These are phyloP conservation scores for Voacanga thouarsii DNA, from an alignment of 257 asterid species.

Conservation along the genomic window DNA sequence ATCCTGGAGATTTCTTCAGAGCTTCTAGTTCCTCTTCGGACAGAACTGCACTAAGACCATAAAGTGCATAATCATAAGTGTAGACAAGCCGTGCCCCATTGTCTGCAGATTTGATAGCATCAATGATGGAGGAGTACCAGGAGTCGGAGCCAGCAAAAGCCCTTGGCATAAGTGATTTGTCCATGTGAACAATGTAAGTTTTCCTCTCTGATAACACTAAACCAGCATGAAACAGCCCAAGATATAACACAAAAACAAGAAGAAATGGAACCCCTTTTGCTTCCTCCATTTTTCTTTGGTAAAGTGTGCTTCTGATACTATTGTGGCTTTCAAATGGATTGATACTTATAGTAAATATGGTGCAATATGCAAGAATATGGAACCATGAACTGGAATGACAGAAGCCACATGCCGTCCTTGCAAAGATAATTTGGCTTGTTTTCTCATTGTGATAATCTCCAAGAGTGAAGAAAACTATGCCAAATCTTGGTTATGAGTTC, in stretches of 20 bases:
- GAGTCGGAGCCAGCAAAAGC: background rate
- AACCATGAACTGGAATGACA: background rate
- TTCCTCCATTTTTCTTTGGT: background rate
- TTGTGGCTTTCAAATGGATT: background rate
- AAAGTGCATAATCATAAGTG: constrained; percentile 39
- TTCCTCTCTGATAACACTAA: background rate
- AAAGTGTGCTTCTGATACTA: background rate
- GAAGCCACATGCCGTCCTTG: background rate
- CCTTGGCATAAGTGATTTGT: constrained; percentile 13
- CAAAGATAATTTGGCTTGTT: background rate
- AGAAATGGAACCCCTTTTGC: background rate
- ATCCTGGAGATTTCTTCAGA: constrained; percentile 32
- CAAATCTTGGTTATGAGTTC: too few relatives aligned
- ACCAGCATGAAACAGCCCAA: background rate
- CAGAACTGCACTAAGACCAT: constrained; percentile 41
- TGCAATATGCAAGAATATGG: background rate
- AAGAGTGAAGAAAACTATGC: background rate
- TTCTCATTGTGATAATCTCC: background rate
- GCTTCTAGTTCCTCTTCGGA: constrained; percentile 29
- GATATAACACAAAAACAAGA: background rate
- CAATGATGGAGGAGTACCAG: constrained; percentile 7
- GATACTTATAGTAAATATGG: background rate
- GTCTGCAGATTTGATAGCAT: constrained; percentile 21
- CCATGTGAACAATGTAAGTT: constrained; percentile 2
- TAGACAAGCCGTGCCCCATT: constrained; percentile 12